Evolutionary conservation across 257 asterid species (phyloP), one percentile per base, ranked within the genome.

Genomic region (Nicotiana otophora): DNA sequence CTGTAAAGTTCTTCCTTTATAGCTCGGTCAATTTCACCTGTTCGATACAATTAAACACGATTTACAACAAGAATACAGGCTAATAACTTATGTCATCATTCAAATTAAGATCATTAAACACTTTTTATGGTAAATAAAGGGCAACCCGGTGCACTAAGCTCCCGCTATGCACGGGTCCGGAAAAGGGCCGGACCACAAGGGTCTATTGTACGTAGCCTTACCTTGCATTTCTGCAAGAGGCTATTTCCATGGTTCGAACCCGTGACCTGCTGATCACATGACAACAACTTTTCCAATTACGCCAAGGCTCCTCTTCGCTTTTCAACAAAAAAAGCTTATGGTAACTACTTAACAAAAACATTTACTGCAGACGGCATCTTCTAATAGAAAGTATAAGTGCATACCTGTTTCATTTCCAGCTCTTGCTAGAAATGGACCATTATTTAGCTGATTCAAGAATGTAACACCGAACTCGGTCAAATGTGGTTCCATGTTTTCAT

Each of bases 401-500:
- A 15, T 91, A 94, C 98, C 98, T 89, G 92, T 85, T 78, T 88
- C 94, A 63, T 89, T 75, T 26, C 83, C 61, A 46, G 65, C 61
- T 84, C 86, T 83, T 82, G 84, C 78, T 57, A 60, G 84, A 4
- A 78, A 65, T 12, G 84, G 82, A 83, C 82, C 65, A 30, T 76
- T 82, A 51, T 82, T 79, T 30, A 84, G 83, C 26, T 84, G 93
- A 83, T 88, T 20, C 64, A 94, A 81, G 58, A 88, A 87, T 67
- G 46, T 80, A 79, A 96, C 92, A 23, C 98, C 98, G 63, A 87
- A 94, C 75, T 90, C 97, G 10, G 91, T 88, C 91, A 96, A 87
- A 87, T 78, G 97, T 48, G 99, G 97, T 80, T 93, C 99, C 95
- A 91, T 91, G 66, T 88, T 90, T 85, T 96, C 98, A 81, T 96